Conservation (phyloP, 768 basidiomycete genomes). For the Scleroderma citrinum region DNA sequence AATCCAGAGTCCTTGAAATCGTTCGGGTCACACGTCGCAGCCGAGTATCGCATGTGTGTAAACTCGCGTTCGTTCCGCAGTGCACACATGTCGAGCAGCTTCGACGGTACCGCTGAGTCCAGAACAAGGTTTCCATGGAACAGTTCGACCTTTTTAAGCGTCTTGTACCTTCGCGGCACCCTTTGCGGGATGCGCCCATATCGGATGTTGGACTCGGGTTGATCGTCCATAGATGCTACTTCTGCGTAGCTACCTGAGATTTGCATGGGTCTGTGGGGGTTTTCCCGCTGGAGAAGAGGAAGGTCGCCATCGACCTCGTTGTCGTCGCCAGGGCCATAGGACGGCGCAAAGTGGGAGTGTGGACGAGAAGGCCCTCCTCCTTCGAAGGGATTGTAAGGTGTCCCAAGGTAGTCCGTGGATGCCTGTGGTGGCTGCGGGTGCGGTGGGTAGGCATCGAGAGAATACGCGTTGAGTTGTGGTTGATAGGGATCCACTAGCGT, state of each 20-base stretch:
- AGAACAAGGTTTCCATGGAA: constrained; percentile 93
- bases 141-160: constrained; percentile 87
- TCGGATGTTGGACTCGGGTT: constrained; percentile 55
- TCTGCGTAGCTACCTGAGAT: constrained; percentile 40
- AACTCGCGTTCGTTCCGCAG: constrained; percentile 81
- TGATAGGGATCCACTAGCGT: constrained; percentile 17
- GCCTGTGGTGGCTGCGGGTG: constrained; percentile 20
- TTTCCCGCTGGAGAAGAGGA: constrained; percentile 52
- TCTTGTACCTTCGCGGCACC: constrained; percentile 86
- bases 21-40: constrained; percentile 94
- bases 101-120: constrained; percentile 87
- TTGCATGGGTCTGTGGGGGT: constrained; percentile 27
- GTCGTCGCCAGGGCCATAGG: constrained; percentile 39
- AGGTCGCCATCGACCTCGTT: constrained; percentile 57
- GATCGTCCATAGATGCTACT: constrained; percentile 26
- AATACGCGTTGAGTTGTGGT: constrained; percentile 16
- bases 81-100: constrained; percentile 79
- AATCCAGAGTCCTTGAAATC: constrained; percentile 80
- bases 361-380: constrained; percentile 18
- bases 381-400: constrained; percentile 20
- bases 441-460: constrained; percentile 18
- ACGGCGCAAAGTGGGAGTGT: constrained; percentile 18
- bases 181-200: constrained; percentile 91
- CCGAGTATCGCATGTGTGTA: constrained; percentile 93
- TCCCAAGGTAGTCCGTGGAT: constrained; percentile 8